Conservation (phyloP, 208 protist species). For the Acanthamoeba culbertsoni region DNA sequence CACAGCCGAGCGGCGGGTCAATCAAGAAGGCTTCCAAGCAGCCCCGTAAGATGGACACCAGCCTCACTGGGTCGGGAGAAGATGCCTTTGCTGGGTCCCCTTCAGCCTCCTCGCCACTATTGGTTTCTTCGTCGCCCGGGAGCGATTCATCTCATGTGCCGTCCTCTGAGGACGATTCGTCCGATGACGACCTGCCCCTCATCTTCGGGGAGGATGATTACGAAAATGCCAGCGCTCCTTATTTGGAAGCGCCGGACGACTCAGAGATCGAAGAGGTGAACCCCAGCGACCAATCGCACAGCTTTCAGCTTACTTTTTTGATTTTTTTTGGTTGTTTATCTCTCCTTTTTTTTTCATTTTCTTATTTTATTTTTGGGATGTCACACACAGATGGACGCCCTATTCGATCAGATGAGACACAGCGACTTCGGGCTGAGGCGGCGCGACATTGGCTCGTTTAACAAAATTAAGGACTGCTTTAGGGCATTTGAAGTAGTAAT, state of each 20-base stretch:
- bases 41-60: too few relatives aligned
- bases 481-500: slow-evolving; percentile 42
- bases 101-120: neutral
- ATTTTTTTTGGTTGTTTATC: neutral
- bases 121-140: neutral
- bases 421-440: neutral
- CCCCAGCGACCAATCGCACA: neutral
- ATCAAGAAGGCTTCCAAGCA: too few relatives aligned
- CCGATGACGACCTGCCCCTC: slow-evolving; percentile 16
- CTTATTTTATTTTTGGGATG: neutral
- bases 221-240: neutral
- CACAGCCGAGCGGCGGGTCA: too few relatives aligned
- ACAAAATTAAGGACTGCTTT: slow-evolving; percentile 50
- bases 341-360: neutral
- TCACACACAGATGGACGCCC: slow-evolving; percentile 6
- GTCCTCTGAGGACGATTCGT: neutral
- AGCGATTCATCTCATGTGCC: neutral
- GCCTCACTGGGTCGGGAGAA: too few relatives aligned
- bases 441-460: slow-evolving; percentile 43
- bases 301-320: neutral
- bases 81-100: too few relatives aligned
- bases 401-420: slow-evolving; percentile 13
- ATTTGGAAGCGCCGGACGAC: neutral
- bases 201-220: neutral
- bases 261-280: slow-evolving; percentile 15